These are phyloP conservation scores for Cryphonectria carpinicola DNA, from an alignment of 2,329 filamentous ascomycete species.

Conservation along the genomic window DNA sequence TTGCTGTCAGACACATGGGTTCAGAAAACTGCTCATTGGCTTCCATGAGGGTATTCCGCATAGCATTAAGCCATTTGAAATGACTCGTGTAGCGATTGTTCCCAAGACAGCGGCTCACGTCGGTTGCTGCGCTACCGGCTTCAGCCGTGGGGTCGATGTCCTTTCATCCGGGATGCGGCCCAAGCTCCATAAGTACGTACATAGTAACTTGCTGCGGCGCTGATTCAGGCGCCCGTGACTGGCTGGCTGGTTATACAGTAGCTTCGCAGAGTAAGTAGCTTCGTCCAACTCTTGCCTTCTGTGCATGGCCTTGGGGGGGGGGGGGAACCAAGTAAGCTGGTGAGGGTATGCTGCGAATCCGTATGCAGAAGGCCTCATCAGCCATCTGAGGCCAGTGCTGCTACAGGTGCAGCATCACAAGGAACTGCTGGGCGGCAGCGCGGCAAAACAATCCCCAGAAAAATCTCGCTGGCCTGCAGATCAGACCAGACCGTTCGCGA, in stretches of 20 bases:
- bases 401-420: neutral
- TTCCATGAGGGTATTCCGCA: neutral
- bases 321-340: neutral
- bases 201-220: conserved; percentile 11
- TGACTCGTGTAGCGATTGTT: conserved; percentile 4
- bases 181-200: conserved; percentile 6
- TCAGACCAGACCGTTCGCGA: conserved; percentile 24
- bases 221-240: conserved; percentile 24
- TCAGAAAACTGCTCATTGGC: neutral
- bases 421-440: conserved; percentile 22
- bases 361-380: neutral
- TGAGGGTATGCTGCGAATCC: neutral
- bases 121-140: conserved; percentile 19
- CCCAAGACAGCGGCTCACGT: conserved; percentile 8
- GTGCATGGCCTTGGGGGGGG: neutral
- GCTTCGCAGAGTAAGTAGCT: neutral
- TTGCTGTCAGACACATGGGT: neutral
- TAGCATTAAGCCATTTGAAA: neutral
- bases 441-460: conserved; percentile 25
- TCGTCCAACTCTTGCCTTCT: conserved; percentile 9
- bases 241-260: conserved; percentile 11
- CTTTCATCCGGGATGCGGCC: conserved; percentile 22
- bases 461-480: conserved; percentile 26
- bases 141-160: conserved; percentile 19
- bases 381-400: neutral